Evolutionary conservation across 805 yeast species (phyloP), one percentile per base, ranked within the genome.

Genomic region (Wickerhamomyces bisporus): DNA sequence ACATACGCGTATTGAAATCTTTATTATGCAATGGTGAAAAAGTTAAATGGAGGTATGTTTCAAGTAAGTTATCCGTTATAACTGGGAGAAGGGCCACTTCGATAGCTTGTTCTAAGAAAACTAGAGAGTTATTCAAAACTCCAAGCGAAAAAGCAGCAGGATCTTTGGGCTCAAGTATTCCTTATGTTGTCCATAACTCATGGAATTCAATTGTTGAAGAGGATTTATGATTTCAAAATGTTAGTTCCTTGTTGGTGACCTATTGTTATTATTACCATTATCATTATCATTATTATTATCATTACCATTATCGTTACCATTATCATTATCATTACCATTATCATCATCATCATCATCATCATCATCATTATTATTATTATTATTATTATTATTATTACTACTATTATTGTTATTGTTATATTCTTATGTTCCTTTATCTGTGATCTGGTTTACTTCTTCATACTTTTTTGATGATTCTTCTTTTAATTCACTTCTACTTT

Each of bases 31-130:
- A 67, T 4, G 81, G 77, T 4, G 83, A 77, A 45, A 65, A 73
- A 40, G 70, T 71, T 47, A 77, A 77, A 49, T 77, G 83, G 83
- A 71, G 72, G 50, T 76, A 66, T 49, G 67, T 77, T 46, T 72
- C 82, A 1, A 46, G 50, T 6, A 46, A 54, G 52, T 37, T 74
- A 62, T 49, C 69, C 65, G 30, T 69, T 64, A 26, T 38, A 13
- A 48, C 54, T 16, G 57, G 55, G 5, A 41, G 57, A 41, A 35
- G 56, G 24, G 54, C 57, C 9, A 71, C 80, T 5, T 70, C 78
- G 4, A 61, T 73, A 3, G 77, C 78, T 30, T 78, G 79, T 32
- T 65, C 66, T 33, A 72, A 70, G 46, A 78, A 77, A 55, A 73
- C 73, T 48, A 75, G 73, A 47, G 71, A 65, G 24, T 46, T 77